Evolutionary conservation across 192 early-diverging fungal genomes (phyloP), one percentile per base, ranked within the genome.

Genomic region (Glomus cerebriforme): DNA sequence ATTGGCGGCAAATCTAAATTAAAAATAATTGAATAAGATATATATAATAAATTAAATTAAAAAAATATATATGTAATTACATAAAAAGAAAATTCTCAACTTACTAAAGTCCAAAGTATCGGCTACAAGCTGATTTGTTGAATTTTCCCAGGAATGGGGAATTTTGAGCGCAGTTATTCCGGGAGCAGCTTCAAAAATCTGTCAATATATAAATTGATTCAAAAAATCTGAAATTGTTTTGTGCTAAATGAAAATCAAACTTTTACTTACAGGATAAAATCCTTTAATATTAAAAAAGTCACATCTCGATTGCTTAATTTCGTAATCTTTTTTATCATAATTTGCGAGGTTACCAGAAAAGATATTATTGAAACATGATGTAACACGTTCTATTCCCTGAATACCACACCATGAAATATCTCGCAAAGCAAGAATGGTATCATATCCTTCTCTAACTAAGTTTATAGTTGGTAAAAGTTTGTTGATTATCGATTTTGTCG

Each of bases 251-350:
- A 15, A 19, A 6, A 54, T 54, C 5, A 19, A 49, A 49, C 2
- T 54, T 54, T 22, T 19, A 22, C 49, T 54, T 72, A 90, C 86
- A 17, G 89, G 87, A 66, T 84, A 72, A 79, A 92, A 92, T 66
- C 89, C 88, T 27, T 59, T 63, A 1, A 86, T 45, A 73, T 34
- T 77, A 31, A 75, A 73, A 31, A 58, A 76, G 43, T 47, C 63
- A 27, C 10, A 13, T 35, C 49, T 83, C 47, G 15, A n/a, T 35
- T 22, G 9, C 7, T 34, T 22, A 9, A 8, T 39, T 10, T 68
- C 66, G 10, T 22, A n/a, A 73, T 58, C 43, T 24, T 64, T 70
- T 47, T 64, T 45, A 59, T 62, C 13, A 19, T 71, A 17, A 12
- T 77, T 69, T 1, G 35, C 68, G 5, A 75, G 70, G 22, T 87